These are phyloP conservation scores for Psophocarpus tetragonolobus DNA, from an alignment of 306 rosid genomes.

Conservation along the genomic window DNA sequence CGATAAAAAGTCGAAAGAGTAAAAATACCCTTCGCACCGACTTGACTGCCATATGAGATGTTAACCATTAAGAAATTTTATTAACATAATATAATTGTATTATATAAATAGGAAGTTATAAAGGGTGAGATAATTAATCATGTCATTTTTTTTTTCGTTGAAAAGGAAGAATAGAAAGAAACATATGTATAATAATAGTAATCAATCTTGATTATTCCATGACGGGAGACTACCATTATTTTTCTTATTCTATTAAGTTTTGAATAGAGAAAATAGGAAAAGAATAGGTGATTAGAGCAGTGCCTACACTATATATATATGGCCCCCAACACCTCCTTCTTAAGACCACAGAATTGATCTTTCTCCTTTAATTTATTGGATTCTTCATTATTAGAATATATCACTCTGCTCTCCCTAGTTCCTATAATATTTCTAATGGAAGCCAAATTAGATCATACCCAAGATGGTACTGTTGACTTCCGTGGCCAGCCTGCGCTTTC, in stretches of 20 bases:
- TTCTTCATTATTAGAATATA: neutral
- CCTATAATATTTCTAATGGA: conserved; percentile 51
- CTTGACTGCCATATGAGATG: too few relatives aligned
- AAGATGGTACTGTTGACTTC: conserved; percentile 80
- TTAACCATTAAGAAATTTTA: too few relatives aligned
- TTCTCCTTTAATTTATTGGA: conserved; percentile 20
- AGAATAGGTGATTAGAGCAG: neutral
- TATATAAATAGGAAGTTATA: too few relatives aligned
- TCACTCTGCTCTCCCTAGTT: neutral
- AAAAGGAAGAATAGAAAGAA: too few relatives aligned
- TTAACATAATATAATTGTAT: too few relatives aligned
- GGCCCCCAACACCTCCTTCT: neutral
- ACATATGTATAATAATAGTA: too few relatives aligned
- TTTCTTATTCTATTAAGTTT: neutral
- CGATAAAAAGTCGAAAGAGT: too few relatives aligned
- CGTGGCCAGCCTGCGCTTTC: conserved; percentile 72
- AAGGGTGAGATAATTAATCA: too few relatives aligned
- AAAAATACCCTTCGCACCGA: too few relatives aligned
- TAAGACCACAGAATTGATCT: conserved; percentile 7
- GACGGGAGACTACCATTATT: neutral
- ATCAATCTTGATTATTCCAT: too few relatives aligned
- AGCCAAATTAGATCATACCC: conserved; percentile 59
- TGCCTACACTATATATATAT: conserved; percentile 28
- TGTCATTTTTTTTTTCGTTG: too few relatives aligned
- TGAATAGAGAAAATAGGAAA: neutral